phyloP scores from a whole-genome alignment of 441 rosid species.

The Viola pubescens region DNA sequence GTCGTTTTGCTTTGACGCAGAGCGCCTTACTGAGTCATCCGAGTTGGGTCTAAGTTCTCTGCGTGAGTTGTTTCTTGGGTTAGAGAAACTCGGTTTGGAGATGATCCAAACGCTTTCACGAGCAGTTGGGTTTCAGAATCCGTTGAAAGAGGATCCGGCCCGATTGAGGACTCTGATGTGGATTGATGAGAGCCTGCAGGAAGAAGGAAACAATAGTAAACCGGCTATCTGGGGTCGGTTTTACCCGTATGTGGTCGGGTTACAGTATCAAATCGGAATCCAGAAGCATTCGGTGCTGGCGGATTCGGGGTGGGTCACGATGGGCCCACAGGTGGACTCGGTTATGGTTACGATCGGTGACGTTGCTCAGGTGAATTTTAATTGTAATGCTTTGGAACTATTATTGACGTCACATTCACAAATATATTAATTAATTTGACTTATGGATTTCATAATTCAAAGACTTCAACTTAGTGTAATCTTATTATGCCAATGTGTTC shows the following conservation, averaged over 20 bases:
- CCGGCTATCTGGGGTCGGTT: constrained; percentile 41
- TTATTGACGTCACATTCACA: too few relatives aligned
- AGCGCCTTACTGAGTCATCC: constrained; percentile 26
- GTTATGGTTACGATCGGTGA: constrained; percentile 63
- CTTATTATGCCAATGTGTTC: too few relatives aligned
- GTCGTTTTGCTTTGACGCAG: constrained; percentile 47
- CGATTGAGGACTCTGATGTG: constrained; percentile 44
- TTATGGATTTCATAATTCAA: too few relatives aligned
- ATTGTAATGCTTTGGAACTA: too few relatives aligned
- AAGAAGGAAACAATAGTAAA: constrained; percentile 12
- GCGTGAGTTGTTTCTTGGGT: constrained; percentile 30
- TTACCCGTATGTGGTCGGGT: constrained; percentile 61
- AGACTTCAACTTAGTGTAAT: too few relatives aligned
- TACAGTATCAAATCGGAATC: constrained; percentile 52
- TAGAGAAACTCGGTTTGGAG: constrained; percentile 49
- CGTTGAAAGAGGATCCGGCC: constrained; percentile 36
- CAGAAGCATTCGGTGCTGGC: constrained; percentile 34
- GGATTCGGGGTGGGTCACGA: constrained; percentile 52
- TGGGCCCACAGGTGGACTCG: constrained; percentile 45
- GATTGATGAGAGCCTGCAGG: constrained; percentile 27
- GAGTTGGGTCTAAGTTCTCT: constrained; percentile 34
- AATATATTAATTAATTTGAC: too few relatives aligned
- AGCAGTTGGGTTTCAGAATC: constrained; percentile 47
- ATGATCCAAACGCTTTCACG: constrained; percentile 35
- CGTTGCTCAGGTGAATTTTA: constrained; percentile 50